Conservation (phyloP, 148 eudicot genomes). For the Dysphania ambrosioides region DNA sequence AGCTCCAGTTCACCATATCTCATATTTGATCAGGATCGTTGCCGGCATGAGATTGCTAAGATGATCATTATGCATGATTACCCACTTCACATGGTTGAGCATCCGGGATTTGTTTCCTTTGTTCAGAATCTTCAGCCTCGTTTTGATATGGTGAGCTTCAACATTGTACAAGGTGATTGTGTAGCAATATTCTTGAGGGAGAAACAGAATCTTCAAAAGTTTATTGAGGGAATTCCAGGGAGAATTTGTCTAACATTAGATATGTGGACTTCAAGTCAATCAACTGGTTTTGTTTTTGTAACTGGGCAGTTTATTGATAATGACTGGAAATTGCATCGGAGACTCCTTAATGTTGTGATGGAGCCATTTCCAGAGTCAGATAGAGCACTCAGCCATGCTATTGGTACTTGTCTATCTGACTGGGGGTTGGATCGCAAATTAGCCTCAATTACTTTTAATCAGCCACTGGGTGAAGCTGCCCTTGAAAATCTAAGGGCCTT, state of each 20-base stretch:
- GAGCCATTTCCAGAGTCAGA: slow-evolving; percentile 83
- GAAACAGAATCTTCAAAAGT: slow-evolving; percentile 54
- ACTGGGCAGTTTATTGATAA: slow-evolving; percentile 65
- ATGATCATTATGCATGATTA: slow-evolving; percentile 77
- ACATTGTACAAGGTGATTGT: slow-evolving; percentile 61
- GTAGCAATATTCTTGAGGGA: slow-evolving; percentile 63
- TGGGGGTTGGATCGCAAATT: slow-evolving; percentile 68
- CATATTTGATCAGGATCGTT: slow-evolving; percentile 59
- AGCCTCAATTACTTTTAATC: slow-evolving; percentile 61
- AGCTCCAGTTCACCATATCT: slow-evolving; percentile 44
- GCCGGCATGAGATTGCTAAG: slow-evolving; percentile 62
- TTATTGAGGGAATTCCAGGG: slow-evolving; percentile 63
- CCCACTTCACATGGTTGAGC: slow-evolving; percentile 74
- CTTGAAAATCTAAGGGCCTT: slow-evolving; percentile 61
- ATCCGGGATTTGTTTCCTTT: slow-evolving; percentile 58
- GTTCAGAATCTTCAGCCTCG: slow-evolving; percentile 59
- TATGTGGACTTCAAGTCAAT: slow-evolving; percentile 55
- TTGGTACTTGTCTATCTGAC: slow-evolving; percentile 73
- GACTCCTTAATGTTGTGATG: slow-evolving; percentile 75
- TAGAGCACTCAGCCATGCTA: slow-evolving; percentile 72
- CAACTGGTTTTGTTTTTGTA: slow-evolving; percentile 59
- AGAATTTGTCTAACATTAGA: slow-evolving; percentile 61
- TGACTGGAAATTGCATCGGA: slow-evolving; percentile 72
- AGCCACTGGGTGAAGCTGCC: slow-evolving; percentile 43
- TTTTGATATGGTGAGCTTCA: slow-evolving; percentile 59